Evolutionary conservation across 2,329 filamentous ascomycete species (phyloP), one percentile per base, ranked within the genome.

Genomic region (Cladophialophora exuberans): DNA sequence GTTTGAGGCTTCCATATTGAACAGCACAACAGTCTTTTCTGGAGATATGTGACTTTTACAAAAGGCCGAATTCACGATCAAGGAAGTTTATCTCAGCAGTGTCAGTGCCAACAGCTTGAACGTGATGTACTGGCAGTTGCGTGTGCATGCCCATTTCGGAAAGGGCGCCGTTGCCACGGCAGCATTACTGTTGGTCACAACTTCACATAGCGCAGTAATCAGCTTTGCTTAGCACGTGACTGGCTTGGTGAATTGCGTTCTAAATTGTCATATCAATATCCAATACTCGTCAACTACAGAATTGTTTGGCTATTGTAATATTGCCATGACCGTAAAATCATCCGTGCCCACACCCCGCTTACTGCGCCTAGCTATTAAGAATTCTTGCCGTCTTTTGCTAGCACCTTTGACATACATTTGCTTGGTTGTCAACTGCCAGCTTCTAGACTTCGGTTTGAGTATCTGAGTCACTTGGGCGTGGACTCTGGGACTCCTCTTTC

Each of bases 1-100:
- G 49, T 30, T 50, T 6, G 61, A 38, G 28, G 35, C 53, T n/a
- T 64, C 61, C 59, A 62, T 62, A 26, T 20, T 54, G 56, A 22
- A 54, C 26, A 22, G 35, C 6, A 62, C 20, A 6, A 6, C 11
- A 11, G n/a, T n/a, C n/a, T n/a, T n/a, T n/a, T n/a, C n/a, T n/a
- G n/a, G n/a, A n/a, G n/a, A n/a, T n/a, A n/a, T n/a, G n/a, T n/a
- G n/a, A n/a, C n/a, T n/a, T 51, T 26, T 35, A 5, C 15, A n/a
- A 28, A 17, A 43, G 48, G 48, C 35, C 48, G 26, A 35, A 36
- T 43, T 51, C 4, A 15, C 17, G 36, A 38, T 43, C 48, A 25
- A 20, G 15, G 26, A 33, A 33, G 31, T 15, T n/a, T 31, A 25
- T 42, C 11, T 17, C 36, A 22, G 33, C 46, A 13, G 23, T 15